Evolutionary conservation across 305 asterid species (phyloP).

Genomic region (Ajuga reptans): DNA sequence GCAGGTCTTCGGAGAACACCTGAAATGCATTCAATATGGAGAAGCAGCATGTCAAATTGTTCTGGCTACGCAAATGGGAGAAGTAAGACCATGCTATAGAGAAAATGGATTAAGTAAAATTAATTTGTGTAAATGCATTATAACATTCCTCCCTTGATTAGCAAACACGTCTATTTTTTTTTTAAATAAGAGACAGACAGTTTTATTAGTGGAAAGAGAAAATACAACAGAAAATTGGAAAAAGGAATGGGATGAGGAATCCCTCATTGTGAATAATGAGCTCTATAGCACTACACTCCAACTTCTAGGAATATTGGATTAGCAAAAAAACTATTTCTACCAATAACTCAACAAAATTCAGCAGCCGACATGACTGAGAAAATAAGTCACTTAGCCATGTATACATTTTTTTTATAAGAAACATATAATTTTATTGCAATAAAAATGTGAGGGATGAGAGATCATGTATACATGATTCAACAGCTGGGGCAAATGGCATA

Average conservation of each 20-base stretch:
- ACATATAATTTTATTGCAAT: no score
- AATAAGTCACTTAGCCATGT: constrained; percentile 8
- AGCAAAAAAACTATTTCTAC: not conserved
- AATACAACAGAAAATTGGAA: no score
- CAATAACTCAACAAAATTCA: constrained; percentile 5
- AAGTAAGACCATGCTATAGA: constrained; percentile 6
- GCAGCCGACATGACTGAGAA: constrained; percentile 18
- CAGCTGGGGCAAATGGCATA: constrained; percentile 7
- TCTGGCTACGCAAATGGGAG: constrained; percentile 18
- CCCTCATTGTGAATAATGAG: no score
- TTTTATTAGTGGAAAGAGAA: no score
- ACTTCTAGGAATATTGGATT: no score
- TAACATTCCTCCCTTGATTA: not conserved
- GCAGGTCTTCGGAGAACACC: constrained; percentile 91
- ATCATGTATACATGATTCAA: constrained; percentile 13
- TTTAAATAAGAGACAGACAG: no score
- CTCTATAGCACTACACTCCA: no score
- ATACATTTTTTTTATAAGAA: no score
- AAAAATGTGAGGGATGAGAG: no score
- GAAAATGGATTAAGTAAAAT: not conserved
- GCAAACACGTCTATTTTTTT: no score
- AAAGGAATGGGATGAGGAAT: no score
- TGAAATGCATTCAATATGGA: constrained; percentile 33
- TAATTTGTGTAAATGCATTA: constrained; percentile 9
- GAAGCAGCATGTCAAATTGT: constrained; percentile 23